Evolutionary conservation across 2,329 filamentous ascomycete species (phyloP).

Genomic region (Aaosphaeria pasadenensis): DNA sequence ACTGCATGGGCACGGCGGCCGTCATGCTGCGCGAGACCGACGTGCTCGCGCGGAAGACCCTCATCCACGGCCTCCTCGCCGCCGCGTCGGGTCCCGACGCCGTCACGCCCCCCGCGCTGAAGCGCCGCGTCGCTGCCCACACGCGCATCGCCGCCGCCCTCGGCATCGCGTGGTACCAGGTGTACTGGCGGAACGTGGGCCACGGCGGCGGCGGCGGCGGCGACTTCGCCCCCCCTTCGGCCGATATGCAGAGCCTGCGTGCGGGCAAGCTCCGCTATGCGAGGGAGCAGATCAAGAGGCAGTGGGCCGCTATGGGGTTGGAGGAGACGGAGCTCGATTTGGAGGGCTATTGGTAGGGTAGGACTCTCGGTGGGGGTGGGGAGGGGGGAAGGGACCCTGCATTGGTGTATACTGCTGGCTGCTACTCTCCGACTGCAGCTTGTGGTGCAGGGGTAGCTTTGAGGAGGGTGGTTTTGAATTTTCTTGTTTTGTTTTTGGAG

Average conservation of each 20-base stretch:
- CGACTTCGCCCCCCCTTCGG: neutral
- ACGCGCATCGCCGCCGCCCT: constrained; percentile 18
- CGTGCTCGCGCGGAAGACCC: constrained; percentile 16
- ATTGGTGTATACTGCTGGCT: too few species aligned
- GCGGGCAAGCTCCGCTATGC: constrained; percentile 17
- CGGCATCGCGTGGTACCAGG: constrained; percentile 1
- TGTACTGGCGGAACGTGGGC: too few species aligned
- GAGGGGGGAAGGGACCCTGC: too few species aligned
- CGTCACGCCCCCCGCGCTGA: constrained; percentile 6
- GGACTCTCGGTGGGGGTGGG: neutral
- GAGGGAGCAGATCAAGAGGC: constrained; percentile 11
- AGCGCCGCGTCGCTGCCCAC: constrained; percentile 14
- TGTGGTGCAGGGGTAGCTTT: too few species aligned
- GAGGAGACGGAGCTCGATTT: neutral
- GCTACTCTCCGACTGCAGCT: too few species aligned
- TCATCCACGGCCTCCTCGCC: constrained; percentile 14
- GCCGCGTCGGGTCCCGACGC: neutral
- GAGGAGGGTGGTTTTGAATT: too few species aligned
- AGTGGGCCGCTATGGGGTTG: constrained; percentile 16
- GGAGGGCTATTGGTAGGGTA: neutral
- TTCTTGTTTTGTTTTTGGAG: too few species aligned
- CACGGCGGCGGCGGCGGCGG: neutral
- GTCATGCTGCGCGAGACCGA: constrained; percentile 23
- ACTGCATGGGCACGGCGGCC: constrained; percentile 14
- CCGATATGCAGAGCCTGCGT: neutral